Base-by-base conservation (phyloP, 805 yeast species). In the Sporopachydermia lactativora region DNA sequence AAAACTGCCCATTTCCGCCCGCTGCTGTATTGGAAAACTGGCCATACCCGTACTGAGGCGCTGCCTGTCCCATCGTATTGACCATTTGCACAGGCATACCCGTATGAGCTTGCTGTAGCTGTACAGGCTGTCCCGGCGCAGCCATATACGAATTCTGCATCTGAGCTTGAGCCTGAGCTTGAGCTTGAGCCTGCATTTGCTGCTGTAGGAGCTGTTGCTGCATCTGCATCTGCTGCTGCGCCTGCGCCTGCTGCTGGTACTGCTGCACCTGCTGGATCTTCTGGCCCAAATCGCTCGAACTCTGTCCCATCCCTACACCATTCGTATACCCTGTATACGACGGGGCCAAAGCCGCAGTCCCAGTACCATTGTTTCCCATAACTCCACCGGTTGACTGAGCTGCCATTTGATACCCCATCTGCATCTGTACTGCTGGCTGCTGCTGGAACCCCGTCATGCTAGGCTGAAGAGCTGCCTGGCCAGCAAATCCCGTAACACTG, bases 161-260 rank as follows among this genome's bases (percentile, higher is more conserved):
- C n/a, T n/a, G n/a, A n/a, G n/a, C n/a, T 24, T 24, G 31, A 24
- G 8, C n/a, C 31, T 24, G 31, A 24, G 31, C 31, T 24, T 24
- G 31, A 8, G 31, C 31, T 24, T 24, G 31, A n/a, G 31, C 31
- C 31, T 24, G 31, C n/a, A 24, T 24, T 24, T 24, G 31, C 31
- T 8, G 8, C 31, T 8, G 8, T 24, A 8, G 31, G 31, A 8
- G 8, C n/a, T 24, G 31, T 8, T 24, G n/a, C n/a, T 24, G 31
- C 8, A n/a, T n/a, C 31, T 24, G 31, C 31, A 8, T 8, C n/a
- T 8, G 13, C n/a, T 24, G 31, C n/a, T 24, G 31, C 31, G 31
- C 31, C 31, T 24, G 31, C n/a, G 8, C 13, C 8, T 8, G 13
- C n/a, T 24, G 31, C 31, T 24, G 31, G n/a, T 24, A 24, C 31